These are phyloP conservation scores for Aureococcus anophagefferens DNA, from an alignment of 108 stramenopile genomes.

Conservation along the genomic window DNA sequence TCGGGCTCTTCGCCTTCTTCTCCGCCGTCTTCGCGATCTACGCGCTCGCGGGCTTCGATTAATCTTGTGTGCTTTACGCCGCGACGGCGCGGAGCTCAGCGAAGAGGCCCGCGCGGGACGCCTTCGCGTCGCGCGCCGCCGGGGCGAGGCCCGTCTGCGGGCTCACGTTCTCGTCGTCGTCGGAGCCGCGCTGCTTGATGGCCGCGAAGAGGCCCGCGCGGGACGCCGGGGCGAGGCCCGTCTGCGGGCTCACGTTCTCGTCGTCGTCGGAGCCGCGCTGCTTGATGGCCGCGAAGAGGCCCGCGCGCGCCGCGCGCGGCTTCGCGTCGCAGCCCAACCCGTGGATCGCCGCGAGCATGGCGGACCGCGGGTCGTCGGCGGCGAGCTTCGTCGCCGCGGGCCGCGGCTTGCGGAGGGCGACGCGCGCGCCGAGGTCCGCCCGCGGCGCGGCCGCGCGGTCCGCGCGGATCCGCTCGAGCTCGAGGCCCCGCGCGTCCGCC, in stretches of 20 bases:
- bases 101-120: too few relatives aligned
- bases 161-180: not conserved
- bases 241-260: not conserved
- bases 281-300: not conserved
- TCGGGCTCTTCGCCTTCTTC: too few relatives aligned
- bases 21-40: too few relatives aligned
- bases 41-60: too few relatives aligned
- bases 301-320: too few relatives aligned
- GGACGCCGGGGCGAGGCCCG: too few relatives aligned
- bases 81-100: too few relatives aligned
- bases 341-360: not conserved
- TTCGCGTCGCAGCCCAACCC: too few relatives aligned
- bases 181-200: not conserved
- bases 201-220: too few relatives aligned
- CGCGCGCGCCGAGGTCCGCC: not conserved
- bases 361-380: not conserved
- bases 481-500: not conserved
- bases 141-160: too few relatives aligned
- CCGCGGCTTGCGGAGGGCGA: not conserved
- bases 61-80: too few relatives aligned
- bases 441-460: not conserved
- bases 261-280: not conserved
- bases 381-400: not conserved
- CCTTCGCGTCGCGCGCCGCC: too few relatives aligned
- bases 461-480: not conserved